Percentiles rank a stretch among this genome's conserved stretches.
phyloP scores from a whole-genome alignment of 768 basidiomycete species.

The Cytidiella melzeri region DNA sequence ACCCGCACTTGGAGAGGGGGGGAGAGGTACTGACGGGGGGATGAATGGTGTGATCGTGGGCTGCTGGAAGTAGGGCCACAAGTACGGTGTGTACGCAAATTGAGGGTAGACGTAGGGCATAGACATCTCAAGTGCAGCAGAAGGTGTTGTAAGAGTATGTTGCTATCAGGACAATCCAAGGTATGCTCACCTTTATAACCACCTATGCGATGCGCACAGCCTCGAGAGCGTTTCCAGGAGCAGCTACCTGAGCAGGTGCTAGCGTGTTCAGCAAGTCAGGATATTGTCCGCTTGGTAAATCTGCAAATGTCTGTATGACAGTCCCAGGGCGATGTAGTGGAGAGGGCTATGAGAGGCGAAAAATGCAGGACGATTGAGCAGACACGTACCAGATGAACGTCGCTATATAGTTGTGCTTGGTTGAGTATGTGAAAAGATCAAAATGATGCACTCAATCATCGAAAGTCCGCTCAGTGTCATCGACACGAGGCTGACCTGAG shows the following conservation, averaged over 20 bases:
- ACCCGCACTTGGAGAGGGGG: conserved; percentile 11
- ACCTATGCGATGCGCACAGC: not conserved
- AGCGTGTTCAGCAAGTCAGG: not conserved
- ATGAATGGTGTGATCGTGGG: conserved; percentile 9
- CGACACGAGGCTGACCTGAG: too few species aligned
- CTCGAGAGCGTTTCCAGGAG: not conserved
- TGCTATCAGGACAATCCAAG: not conserved
- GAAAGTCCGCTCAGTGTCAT: too few species aligned
- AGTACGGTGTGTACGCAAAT: conserved; percentile 9
- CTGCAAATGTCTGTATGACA: not conserved
- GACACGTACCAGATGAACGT: too few species aligned
- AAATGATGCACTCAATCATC: too few species aligned
- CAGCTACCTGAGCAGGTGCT: not conserved
- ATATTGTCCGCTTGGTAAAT: too few species aligned
- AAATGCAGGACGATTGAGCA: too few species aligned
- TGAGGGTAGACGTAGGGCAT: conserved; percentile 7
- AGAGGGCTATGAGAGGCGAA: not conserved
- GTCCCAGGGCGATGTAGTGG: not conserved
- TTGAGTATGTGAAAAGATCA: too few species aligned
- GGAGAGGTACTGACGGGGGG: conserved; percentile 8
- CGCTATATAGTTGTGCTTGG: too few species aligned
- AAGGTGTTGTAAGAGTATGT: too few species aligned
- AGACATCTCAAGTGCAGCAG: too few species aligned
- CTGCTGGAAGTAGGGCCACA: conserved; percentile 16
- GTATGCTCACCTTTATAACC: not conserved